Base-by-base conservation (phyloP, 257 asterid genomes). In the Echites panduratus region DNA sequence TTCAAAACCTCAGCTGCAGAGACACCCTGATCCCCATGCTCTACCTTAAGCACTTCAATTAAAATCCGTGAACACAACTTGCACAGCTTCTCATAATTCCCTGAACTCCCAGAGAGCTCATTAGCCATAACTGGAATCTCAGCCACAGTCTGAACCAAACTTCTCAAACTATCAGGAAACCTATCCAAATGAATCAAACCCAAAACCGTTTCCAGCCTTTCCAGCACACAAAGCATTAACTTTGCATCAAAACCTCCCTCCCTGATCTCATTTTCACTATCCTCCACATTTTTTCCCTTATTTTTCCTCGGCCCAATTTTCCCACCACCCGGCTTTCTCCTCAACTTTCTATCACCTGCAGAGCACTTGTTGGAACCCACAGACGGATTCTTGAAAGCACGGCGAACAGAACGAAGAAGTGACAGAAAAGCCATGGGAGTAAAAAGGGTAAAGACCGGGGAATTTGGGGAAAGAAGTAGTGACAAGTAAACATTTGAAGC, bases 391-490 rank as follows among this genome's bases (percentile, higher is more conserved):
- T 89, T 91, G 54, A 91, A 71, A 8, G 85, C 89, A 74, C 89
- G 63, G 26, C 99, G 95, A 68, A 89, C 75, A 0, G 87, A 82
- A 6, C 95, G 91, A 70, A 91, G 89, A 52, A 91, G 88, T 47
- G 89, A 86, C 71, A 87, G 80, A 76, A 94, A 91, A 79, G 91
- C 89, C 91, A 94, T 84, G 70, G 99, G 99, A 70, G 92, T 89
- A 70, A 91, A 91, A 54, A 91, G 83, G 1, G 98, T 87, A 54
- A 94, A 94, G 68, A 91, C 97, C 3, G 97, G 99, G 49, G 90
- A 86, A 82, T 87, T 94, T 17, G 98, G 99, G 84, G 90, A 79
- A 20, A 89, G 70, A 75, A 91, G 82, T 41, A 94, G 79, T n/a
- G 89, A 85, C 0, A 94, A 77, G 65, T 91, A 94, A 38, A 87